A percentile compares a stretch with the other conserved stretches of the same genome.
Evolutionary conservation across 2,329 filamentous ascomycete species (phyloP).

Genomic region (Dactylellina cionopaga): DNA sequence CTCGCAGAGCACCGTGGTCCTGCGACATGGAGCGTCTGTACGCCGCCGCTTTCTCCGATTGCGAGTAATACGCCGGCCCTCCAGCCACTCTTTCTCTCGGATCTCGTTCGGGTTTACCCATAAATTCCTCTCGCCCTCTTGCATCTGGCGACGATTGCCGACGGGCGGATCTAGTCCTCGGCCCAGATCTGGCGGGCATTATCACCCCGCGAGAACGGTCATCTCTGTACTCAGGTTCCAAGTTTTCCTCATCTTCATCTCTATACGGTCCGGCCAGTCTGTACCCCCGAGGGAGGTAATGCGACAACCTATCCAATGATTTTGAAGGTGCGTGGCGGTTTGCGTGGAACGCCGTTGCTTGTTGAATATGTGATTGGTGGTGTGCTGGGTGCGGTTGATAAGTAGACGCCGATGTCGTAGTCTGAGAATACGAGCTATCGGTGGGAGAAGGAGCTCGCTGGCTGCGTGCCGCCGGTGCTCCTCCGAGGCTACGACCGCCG

Average conservation of each 20-base stretch:
- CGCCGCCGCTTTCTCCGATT: constrained; percentile 29
- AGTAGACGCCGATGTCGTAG: constrained; percentile 40
- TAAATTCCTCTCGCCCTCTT: constrained; percentile 23
- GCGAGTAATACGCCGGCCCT: constrained; percentile 22
- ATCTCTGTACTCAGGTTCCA: constrained; percentile 32
- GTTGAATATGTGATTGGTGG: constrained; percentile 29
- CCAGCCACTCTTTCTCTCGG: neutral
- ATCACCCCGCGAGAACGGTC: constrained; percentile 33
- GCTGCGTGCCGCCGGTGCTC: constrained; percentile 3
- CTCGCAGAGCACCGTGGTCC: constrained; percentile 18
- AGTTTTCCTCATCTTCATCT: constrained; percentile 21
- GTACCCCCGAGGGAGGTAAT: constrained; percentile 37
- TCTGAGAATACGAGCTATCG: constrained; percentile 43
- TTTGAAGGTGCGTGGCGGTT: constrained; percentile 36
- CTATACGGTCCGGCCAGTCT: constrained; percentile 32
- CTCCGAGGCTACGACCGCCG: neutral
- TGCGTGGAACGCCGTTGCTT: constrained; percentile 32
- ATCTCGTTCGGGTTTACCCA: constrained; percentile 7
- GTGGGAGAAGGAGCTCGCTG: constrained; percentile 36
- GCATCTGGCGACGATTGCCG: constrained; percentile 33
- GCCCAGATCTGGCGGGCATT: constrained; percentile 31
- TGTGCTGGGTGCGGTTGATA: constrained; percentile 21
- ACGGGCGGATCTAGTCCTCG: constrained; percentile 19
- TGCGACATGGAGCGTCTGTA: constrained; percentile 37
- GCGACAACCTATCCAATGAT: constrained; percentile 42